phyloP scores from a whole-genome alignment of 2,329 filamentous ascomycete species.

The Aspergillus carbonarius region DNA sequence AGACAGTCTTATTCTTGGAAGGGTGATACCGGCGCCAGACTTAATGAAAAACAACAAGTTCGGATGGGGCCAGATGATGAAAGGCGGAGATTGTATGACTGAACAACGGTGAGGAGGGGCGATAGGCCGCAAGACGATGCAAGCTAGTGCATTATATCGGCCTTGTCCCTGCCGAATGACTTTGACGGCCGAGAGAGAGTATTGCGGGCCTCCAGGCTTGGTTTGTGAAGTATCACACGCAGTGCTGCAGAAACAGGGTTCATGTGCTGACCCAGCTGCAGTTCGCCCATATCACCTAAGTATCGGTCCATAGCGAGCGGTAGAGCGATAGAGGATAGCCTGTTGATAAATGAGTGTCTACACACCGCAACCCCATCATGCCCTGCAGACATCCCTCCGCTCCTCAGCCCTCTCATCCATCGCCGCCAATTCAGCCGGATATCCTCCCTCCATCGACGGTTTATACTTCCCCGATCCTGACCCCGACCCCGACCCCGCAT shows the following conservation, averaged over 20 bases:
- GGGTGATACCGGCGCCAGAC: no score
- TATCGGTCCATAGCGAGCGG: neutral
- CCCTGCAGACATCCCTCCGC: neutral
- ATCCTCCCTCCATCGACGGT: neutral
- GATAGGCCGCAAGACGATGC: no score
- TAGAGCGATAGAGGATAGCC: no score
- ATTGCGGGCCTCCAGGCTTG: neutral
- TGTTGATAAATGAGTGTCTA: no score
- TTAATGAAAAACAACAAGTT: no score
- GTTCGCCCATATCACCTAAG: neutral
- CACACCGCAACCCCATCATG: neutral
- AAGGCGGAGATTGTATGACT: no score
- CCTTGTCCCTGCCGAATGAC: neutral
- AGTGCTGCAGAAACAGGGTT: neutral
- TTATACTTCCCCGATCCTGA: neutral
- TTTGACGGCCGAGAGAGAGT: accelerated
- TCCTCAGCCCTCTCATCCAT: neutral
- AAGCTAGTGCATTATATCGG: no score
- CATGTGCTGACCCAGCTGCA: neutral
- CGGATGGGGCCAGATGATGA: no score
- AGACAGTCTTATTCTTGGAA: no score
- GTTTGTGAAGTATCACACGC: neutral
- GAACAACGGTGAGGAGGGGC: no score
- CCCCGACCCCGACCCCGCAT: neutral
- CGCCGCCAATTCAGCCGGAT: neutral